Evolutionary conservation across 2,329 filamentous ascomycete genomes (phyloP).

Genomic region (Chrysosporium keratinophilum): DNA sequence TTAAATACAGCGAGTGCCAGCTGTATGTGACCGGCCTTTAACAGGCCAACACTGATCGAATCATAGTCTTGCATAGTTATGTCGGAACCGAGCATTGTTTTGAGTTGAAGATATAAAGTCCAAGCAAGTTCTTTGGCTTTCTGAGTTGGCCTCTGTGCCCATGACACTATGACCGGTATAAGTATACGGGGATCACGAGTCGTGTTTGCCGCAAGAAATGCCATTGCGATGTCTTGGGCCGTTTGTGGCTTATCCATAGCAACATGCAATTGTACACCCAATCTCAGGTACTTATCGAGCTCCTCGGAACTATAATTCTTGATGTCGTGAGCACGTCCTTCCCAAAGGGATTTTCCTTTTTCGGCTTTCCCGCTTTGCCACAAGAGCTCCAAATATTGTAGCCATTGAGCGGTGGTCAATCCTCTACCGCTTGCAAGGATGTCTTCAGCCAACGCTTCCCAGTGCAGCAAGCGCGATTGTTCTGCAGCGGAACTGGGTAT

Average conservation of each 20-base stretch:
- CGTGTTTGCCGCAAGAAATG: conserved; percentile 30
- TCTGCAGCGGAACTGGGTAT: conserved; percentile 35
- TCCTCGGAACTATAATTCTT: conserved; percentile 34
- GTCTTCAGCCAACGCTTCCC: conserved; percentile 55
- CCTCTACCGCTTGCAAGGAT: conserved; percentile 50
- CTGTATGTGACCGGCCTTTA: conserved; percentile 54
- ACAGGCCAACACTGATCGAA: conserved; percentile 57
- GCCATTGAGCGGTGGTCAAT: conserved; percentile 48
- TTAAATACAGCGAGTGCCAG: conserved; percentile 67
- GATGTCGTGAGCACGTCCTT: conserved; percentile 45
- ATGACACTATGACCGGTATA: conserved; percentile 60
- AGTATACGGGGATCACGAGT: conserved; percentile 31
- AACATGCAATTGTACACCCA: conserved; percentile 44
- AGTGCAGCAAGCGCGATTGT: conserved; percentile 39
- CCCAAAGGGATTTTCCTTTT: conserved; percentile 55
- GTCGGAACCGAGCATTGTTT: conserved; percentile 46
- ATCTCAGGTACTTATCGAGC: conserved; percentile 35
- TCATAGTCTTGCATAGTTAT: conserved; percentile 70
- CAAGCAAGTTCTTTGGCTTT: conserved; percentile 51
- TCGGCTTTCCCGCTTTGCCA: conserved; percentile 52
- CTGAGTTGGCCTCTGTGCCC: conserved; percentile 45
- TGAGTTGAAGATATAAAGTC: conserved; percentile 55
- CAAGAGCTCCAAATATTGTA: conserved; percentile 59
- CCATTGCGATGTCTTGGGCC: conserved; percentile 41
- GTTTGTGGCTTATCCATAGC: conserved; percentile 38